Evolutionary conservation across 176 grass and related monocot genomes (phyloP).

Genomic region (Triticum monococcum): DNA sequence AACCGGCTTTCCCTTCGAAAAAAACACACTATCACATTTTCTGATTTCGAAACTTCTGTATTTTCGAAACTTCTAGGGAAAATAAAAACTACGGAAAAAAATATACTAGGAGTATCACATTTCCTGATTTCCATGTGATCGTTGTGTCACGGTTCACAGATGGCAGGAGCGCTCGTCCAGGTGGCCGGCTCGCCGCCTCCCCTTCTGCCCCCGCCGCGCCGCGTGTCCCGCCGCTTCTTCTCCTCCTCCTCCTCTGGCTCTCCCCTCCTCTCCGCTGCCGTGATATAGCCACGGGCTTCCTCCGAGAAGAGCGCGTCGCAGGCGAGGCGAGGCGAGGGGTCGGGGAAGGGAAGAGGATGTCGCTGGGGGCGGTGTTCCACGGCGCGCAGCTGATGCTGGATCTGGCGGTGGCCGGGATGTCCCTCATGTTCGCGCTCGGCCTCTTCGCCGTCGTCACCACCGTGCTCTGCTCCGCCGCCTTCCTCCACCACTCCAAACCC

Average conservation of each 20-base stretch:
- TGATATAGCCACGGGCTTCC: constrained; percentile 18
- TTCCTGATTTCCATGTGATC: background rate
- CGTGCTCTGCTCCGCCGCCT: constrained; percentile 75
- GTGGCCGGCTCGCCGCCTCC: constrained; percentile 40
- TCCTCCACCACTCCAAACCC: constrained; percentile 74
- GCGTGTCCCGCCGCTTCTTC: constrained; percentile 27
- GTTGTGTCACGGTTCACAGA: background rate
- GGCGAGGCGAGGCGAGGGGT: constrained; percentile 14
- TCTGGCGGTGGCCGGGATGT: constrained; percentile 75
- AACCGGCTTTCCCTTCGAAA: too few relatives aligned
- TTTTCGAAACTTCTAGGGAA: too few relatives aligned
- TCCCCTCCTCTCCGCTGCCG: background rate
- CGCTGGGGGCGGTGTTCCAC: constrained; percentile 51
- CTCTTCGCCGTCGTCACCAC: constrained; percentile 73
- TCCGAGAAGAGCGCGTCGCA: constrained; percentile 13
- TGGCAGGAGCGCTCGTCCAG: constrained; percentile 16
- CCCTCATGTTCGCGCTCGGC: constrained; percentile 59
- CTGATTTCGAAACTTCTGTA: too few relatives aligned
- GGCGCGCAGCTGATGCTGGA: constrained; percentile 68
- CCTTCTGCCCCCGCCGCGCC: constrained; percentile 25
- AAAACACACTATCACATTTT: too few relatives aligned
- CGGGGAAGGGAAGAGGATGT: background rate
- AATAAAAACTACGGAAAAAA: too few relatives aligned
- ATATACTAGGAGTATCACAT: background rate
- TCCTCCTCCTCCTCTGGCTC: constrained; percentile 1